Evolutionary conservation across 1,139 yeast species (phyloP), one percentile per base, ranked within the genome.

Genomic region (Pichia sp.): DNA sequence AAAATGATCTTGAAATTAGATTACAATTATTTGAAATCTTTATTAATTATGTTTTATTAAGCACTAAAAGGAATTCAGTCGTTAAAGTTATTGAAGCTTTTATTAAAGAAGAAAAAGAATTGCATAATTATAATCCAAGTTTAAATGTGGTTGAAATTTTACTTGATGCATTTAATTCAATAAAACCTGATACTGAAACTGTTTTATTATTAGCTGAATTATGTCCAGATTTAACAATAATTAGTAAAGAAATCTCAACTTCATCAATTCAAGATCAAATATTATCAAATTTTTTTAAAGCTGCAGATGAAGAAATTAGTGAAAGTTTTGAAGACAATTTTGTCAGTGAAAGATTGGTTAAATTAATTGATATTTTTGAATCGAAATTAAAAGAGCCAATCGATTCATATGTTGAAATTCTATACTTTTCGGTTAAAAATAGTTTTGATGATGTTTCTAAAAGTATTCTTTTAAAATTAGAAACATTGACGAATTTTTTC

Each of bases 21-120:
- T 42, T 62, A 42, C 55, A 60, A 30, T 45, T 62, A 4, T 60
- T 61, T 48, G 64, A 60, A 46, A 51, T 62, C n/a, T 62, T 63
- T 42, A 35, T 60, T 36, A 59, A 59, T 40, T 62, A 62, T 44
- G 55, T 60, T 7, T 36, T 60, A 34, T 46, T 63, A 28, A 58
- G 64, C 37, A 49, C 55, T 11, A 57, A 59, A 25, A 47, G 61
- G 22, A 37, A 46, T 4, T 54, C 49, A 36, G 43, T 59, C 11
- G 39, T 49, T 28, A 54, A 50, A 34, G 48, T 59, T 4, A 49
- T 62, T 60, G 55, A 57, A 26, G 61, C 62, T 2, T 60, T 59
- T 32, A 40, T 55, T 3, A 49, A 50, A 10, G 62, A 60, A 38
- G 59, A 61, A 35, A 34, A 29, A 5, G n/a, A 47, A 4, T 23